Base-by-base conservation (phyloP, 129 eudicot species). In the Lactuca sativa region DNA sequence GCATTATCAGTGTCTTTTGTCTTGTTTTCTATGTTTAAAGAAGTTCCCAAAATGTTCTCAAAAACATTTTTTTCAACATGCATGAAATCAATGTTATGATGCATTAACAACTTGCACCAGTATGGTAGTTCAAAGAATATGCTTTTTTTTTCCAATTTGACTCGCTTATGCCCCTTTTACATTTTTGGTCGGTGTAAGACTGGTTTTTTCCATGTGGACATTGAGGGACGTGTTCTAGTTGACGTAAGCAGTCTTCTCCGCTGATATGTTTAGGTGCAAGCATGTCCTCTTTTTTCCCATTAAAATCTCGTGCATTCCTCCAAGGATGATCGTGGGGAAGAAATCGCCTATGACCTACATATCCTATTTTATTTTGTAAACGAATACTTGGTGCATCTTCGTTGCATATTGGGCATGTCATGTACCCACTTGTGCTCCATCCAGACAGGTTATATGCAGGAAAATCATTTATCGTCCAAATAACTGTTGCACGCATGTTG, bases 401-500 rank as follows among this genome's bases (percentile, higher is more conserved):
- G 21, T 18, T 18, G 21, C 21, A 18, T 18, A 18, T 18, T 18
- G 21, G 21, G 21, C 21, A 18, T 56, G 62, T 36, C 62, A 18
- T 56, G 62, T 56, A 56, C 25, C 62, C 62, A 56, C 62, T 56
- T 12, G 62, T 56, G 36, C 4, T 56, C 62, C 34, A 56, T 56
- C 62, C 62, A 21, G 62, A 56, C 36, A 56, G 33, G 36, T 56
- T 1, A 18, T 18, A 18, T 18, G 21, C 21, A 18, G 21, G 21
- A 18, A 18, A 18, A 18, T 18, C 21, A 18, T 18, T 18, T 18
- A 18, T 18, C 21, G 21, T 18, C 21, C 21, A 18, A 18, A 18
- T 18, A 18, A 18, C 21, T 18, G 21, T 1, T 18, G 21, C 21
- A 18, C 21, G 21, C 21, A 18, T 18, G 21, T 18, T 18, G 21